Evolutionary conservation across 371 early-diverging fungal species (phyloP).

Genomic region (Apophysomyces variabilis): DNA sequence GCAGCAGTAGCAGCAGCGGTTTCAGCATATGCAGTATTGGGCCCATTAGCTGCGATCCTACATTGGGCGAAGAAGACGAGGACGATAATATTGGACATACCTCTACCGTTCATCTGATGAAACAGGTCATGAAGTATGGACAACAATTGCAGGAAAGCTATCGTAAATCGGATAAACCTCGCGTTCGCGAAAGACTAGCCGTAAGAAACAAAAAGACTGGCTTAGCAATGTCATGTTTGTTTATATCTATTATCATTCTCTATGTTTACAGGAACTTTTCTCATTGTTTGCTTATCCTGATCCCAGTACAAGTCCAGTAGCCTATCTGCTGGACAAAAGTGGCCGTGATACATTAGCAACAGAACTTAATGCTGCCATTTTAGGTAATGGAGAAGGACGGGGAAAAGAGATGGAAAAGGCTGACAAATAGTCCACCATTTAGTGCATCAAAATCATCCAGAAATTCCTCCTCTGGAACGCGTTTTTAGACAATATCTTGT

Average conservation of each 20-base stretch:
- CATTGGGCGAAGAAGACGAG: constrained; percentile 37
- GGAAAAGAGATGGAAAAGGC: neutral
- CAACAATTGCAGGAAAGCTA: constrained; percentile 74
- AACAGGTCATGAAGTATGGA: constrained; percentile 70
- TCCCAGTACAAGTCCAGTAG: constrained; percentile 57
- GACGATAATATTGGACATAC: constrained; percentile 27
- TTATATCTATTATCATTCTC: neutral
- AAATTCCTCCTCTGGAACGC: constrained; percentile 26
- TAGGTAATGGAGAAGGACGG: constrained; percentile 18
- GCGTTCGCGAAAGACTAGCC: constrained; percentile 25
- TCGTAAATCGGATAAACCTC: constrained; percentile 46
- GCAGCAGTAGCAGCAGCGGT: constrained; percentile 10
- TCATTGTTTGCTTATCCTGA: constrained; percentile 83
- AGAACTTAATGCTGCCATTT: constrained; percentile 23
- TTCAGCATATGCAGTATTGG: constrained; percentile 1
- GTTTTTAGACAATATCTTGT: constrained; percentile 28
- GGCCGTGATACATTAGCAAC: constrained; percentile 34
- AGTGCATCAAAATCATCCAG: constrained; percentile 28
- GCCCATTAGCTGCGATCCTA: neutral
- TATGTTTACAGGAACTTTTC: constrained; percentile 52
- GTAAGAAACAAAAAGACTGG: constrained; percentile 21
- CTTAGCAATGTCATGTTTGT: neutral
- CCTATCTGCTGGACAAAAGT: constrained; percentile 53
- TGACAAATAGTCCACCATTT: neutral
- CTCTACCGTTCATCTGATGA: constrained; percentile 18